Base-by-base conservation (phyloP, 139 green algal species). In the Zygnema circumcarinatum region DNA sequence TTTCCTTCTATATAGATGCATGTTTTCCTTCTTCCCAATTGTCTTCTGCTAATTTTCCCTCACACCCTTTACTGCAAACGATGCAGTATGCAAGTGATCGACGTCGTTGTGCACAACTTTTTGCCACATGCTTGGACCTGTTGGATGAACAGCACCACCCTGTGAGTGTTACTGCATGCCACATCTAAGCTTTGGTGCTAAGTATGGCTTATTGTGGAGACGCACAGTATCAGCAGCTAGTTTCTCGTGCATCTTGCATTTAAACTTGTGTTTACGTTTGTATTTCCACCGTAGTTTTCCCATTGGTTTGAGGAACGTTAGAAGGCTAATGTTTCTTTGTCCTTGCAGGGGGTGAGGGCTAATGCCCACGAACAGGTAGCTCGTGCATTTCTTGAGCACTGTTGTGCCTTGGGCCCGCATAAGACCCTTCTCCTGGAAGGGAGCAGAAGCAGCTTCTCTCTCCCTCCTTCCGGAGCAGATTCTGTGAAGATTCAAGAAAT, bases 111-210 rank as follows among this genome's bases (percentile, higher is more conserved):
- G 84, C 38, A 25, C 11, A 36, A 25, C 22, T 88, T n/a, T 89
- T 89, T 81, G 79, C 31, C 25, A 81, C 85, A 39, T 88, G 84
- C 31, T 32, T 89, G 84, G 25, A 88, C 38, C 84, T 89, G 20
- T 25, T 89, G 35, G 31, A 81, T 35, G 81, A 89, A 67, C 33
- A 89, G 16, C 42, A 89, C 31, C 79, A 88, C 25, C 84, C 84
- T 52, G 82, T 88, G 11, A 80, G 79, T 68, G 75, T 31, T 1
- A 38, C 31, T 1, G 31, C 42, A 38, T 79, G 53, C 79, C 1
- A 38, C 32, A n/a, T n/a, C n/a, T n/a, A n/a, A n/a, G n/a, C n/a
- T n/a, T n/a, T n/a, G n/a, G n/a, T n/a, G n/a, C n/a, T n/a, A n/a
- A n/a, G n/a, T n/a, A n/a, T n/a, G n/a, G n/a, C n/a, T n/a, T n/a